Percentiles rank a stretch among this genome's conserved stretches.
These are phyloP conservation scores for Candida ipomoeae DNA, from an alignment of 805 yeast species.

Conservation along the genomic window DNA sequence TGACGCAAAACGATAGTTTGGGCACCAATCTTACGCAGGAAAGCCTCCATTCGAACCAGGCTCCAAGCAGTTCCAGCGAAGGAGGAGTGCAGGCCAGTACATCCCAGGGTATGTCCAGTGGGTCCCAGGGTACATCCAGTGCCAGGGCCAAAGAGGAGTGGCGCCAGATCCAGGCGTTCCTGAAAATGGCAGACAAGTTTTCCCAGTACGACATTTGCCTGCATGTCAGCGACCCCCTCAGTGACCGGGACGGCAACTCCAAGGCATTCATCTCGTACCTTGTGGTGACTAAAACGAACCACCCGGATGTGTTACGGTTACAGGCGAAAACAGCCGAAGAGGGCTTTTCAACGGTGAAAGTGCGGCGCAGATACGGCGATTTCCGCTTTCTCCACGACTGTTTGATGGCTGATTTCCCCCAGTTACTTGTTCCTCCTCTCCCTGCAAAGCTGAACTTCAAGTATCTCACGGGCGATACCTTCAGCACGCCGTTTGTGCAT, in stretches of 20 bases:
- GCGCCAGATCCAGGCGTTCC: not conserved
- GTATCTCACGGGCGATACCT: constrained; percentile 90
- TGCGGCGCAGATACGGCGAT: constrained; percentile 83
- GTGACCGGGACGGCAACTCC: constrained; percentile 65
- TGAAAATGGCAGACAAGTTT: constrained; percentile 15
- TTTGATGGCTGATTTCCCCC: constrained; percentile 73
- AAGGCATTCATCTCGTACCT: constrained; percentile 74
- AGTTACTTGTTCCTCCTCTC: constrained; percentile 84
- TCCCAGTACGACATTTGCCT: constrained; percentile 16
- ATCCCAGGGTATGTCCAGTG: not conserved
- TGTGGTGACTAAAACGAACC: constrained; percentile 58
- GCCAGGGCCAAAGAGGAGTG: not conserved
- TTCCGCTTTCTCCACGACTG: constrained; percentile 75
- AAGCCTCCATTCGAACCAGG: no score
- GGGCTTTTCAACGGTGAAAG: constrained; percentile 35
- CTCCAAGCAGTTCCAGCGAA: no score
- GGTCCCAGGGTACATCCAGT: not conserved
- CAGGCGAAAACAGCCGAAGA: constrained; percentile 11
- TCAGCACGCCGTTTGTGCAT: constrained; percentile 76
- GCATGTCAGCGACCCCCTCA: constrained; percentile 56
- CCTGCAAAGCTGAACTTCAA: constrained; percentile 91
- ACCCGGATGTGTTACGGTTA: constrained; percentile 49
- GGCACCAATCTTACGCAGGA: not conserved
- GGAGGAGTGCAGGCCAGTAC: not conserved
- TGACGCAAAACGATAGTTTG: not conserved